Conservation (phyloP, 2,329 filamentous ascomycete genomes). For the Podosphaera leucotricha region DNA sequence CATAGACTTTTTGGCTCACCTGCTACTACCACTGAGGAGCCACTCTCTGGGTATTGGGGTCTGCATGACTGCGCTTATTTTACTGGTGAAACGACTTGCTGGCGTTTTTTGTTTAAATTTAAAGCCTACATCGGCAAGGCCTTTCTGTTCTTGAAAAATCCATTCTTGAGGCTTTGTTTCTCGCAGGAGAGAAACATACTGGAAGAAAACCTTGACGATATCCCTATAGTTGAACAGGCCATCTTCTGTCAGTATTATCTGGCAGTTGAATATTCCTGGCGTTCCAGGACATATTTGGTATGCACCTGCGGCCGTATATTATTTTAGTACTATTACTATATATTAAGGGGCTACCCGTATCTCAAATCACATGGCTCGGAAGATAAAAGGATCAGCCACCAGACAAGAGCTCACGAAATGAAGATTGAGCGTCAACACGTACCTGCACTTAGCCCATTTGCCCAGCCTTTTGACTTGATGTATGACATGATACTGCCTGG, state of each 20-base stretch:
- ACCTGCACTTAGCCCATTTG: slow-evolving; percentile 37
- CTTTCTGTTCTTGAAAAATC: slow-evolving; percentile 84
- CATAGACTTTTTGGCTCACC: slow-evolving; percentile 16
- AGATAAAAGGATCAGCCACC: not conserved
- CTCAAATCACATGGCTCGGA: not conserved
- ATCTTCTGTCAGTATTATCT: slow-evolving; percentile 41
- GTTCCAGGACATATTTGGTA: slow-evolving; percentile 38
- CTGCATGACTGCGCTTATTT: slow-evolving; percentile 72
- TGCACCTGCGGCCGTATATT: slow-evolving; percentile 20
- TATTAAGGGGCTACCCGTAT: not conserved
- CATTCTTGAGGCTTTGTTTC: slow-evolving; percentile 66
- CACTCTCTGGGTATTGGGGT: slow-evolving; percentile 67
- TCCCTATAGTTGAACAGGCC: slow-evolving; percentile 33
- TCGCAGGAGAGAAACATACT: slow-evolving; percentile 69
- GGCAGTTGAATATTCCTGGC: slow-evolving; percentile 40
- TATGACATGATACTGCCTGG: slow-evolving; percentile 51
- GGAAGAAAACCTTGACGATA: slow-evolving; percentile 42
- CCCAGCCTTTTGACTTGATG: slow-evolving; percentile 50
- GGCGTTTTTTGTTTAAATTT: slow-evolving; percentile 84
- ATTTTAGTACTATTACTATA: not conserved
- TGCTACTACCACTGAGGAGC: slow-evolving; percentile 58
- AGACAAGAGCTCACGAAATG: not conserved
- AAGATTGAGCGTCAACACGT: slow-evolving; percentile 3
- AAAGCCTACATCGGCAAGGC: slow-evolving; percentile 80
- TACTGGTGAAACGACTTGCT: slow-evolving; percentile 72